Evolutionary conservation across 495 filamentous ascomycete species (phyloP), one percentile per base, ranked within the genome.

Genomic region (Lophiostoma macrostomum): DNA sequence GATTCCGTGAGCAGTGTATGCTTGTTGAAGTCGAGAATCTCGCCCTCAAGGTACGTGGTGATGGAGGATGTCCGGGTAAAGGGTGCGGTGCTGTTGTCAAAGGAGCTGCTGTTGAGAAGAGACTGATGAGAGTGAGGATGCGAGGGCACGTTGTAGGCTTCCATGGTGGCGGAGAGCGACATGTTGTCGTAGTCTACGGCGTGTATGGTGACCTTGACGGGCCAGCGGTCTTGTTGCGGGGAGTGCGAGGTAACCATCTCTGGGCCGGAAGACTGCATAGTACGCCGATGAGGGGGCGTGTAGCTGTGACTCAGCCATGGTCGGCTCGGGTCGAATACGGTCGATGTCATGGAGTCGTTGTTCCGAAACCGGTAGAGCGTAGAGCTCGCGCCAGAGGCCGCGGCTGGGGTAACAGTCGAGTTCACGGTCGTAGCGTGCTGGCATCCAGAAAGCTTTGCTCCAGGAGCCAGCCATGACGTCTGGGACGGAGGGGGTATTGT

Each of bases 121-220:
- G 53, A 51, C 29, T 56, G 50, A 45, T 61, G 62, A 18, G 36
- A 50, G 24, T 61, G 37, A 0, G 63, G 60, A 46, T 68, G 67
- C 18, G 61, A 64, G 11, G 80, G 86, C n/a, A 85, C 84, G 58
- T 87, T 81, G 72, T 83, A 87, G 10, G 85, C 85, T 70, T 87
- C 83, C 85, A 89, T 89, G 2, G 85, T 87, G 4, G 85, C 85
- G 13, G 82, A 76, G n/a, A 87, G 64, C 6, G 80, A 82, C 80
- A 84, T 83, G 12, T 70, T 73, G 1, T 69, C 64, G 53, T 80
- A 78, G 66, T 88, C 81, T 56, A 88, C 76, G 42, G 77, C 73
- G 61, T 88, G 83, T 45, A 88, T 80, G 20, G 79, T 85, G 35
- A 88, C 82, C 54, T 82, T 83, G 38, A 88, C 85, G 4, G 85